phyloP scores from a whole-genome alignment of 225 moss, liverwort and hornwort species.

The Rhytidiadelphus loreus region DNA sequence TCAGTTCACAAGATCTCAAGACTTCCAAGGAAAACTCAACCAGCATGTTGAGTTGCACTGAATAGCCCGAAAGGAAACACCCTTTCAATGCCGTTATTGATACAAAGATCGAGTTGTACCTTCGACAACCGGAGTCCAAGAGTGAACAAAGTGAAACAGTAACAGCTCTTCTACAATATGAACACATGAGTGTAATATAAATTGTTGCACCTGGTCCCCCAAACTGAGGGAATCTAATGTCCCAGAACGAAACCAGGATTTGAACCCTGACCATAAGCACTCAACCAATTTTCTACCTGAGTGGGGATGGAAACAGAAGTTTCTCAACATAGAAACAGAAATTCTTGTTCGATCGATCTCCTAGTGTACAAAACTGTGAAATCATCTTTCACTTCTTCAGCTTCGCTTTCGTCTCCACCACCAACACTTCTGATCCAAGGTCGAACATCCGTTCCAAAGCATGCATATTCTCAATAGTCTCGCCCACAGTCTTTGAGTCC shows the following conservation, averaged over 20 bases:
- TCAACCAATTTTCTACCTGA: background rate
- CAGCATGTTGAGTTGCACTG: background rate
- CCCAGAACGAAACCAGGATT: background rate
- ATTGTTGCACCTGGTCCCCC: slow-evolving; percentile 2
- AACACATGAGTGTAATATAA: background rate
- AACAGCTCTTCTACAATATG: slow-evolving; percentile 35
- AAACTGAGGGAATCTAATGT: background rate
- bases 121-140: slow-evolving; percentile 12
- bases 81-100: slow-evolving; percentile 1
- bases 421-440: slow-evolving; percentile 27
- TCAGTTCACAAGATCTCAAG: background rate
- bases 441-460: slow-evolving; percentile 87
- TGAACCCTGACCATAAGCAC: background rate
- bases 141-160: background rate
- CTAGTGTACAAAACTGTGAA: slow-evolving; percentile 15
- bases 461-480: slow-evolving; percentile 80
- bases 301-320: background rate
- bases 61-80: background rate
- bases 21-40: background rate
- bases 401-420: slow-evolving; percentile 35
- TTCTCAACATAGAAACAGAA: background rate
- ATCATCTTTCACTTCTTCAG: slow-evolving; percentile 13
- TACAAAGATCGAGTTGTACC: slow-evolving; percentile 20
- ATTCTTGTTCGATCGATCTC: background rate
- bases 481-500: slow-evolving; percentile 58